Conservation (phyloP, 495 filamentous ascomycete genomes). For the Lepraria neglecta region DNA sequence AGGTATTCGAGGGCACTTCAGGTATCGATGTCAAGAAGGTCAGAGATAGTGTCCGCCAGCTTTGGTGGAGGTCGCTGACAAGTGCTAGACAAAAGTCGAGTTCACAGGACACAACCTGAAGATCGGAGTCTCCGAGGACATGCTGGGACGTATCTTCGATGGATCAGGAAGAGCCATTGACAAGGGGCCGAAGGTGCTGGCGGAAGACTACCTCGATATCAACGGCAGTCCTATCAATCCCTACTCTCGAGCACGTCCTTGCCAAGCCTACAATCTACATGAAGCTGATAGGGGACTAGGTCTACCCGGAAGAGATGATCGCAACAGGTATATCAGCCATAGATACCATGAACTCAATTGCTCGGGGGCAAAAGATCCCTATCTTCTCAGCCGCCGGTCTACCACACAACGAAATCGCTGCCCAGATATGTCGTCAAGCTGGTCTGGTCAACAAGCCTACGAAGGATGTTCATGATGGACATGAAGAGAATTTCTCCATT, state of each 20-base stretch:
- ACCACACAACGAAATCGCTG: conserved; percentile 98
- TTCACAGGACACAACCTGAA: conserved; percentile 96
- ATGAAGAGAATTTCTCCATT: conserved; percentile 99
- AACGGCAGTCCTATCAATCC: conserved; percentile 99
- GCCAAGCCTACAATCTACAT: background rate
- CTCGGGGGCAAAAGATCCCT: conserved; percentile 98
- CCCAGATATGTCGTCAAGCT: conserved; percentile 94
- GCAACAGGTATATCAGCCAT: conserved; percentile 99
- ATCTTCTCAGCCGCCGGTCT: conserved; percentile 99
- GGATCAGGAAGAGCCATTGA: conserved; percentile 96
- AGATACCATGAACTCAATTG: conserved; percentile 99
- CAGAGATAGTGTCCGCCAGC: conserved; percentile 23
- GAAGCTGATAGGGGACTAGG: conserved; percentile 42
- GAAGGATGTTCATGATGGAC: conserved; percentile 92
- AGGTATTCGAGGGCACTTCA: conserved; percentile 97
- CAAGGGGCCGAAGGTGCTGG: conserved; percentile 96
- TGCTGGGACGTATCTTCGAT: conserved; percentile 98
- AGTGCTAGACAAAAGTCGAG: conserved; percentile 77
- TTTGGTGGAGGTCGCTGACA: conserved; percentile 27
- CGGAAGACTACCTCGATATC: conserved; percentile 97
- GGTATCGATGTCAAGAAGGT: conserved; percentile 99
- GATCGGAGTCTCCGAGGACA: conserved; percentile 97
- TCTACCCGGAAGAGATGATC: conserved; percentile 99
- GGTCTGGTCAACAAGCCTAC: conserved; percentile 81
- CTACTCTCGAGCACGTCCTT: conserved; percentile 71